Evolutionary conservation across 108 stramenopile genomes (phyloP).

Genomic region (Pseudonitzschia multiseries): DNA sequence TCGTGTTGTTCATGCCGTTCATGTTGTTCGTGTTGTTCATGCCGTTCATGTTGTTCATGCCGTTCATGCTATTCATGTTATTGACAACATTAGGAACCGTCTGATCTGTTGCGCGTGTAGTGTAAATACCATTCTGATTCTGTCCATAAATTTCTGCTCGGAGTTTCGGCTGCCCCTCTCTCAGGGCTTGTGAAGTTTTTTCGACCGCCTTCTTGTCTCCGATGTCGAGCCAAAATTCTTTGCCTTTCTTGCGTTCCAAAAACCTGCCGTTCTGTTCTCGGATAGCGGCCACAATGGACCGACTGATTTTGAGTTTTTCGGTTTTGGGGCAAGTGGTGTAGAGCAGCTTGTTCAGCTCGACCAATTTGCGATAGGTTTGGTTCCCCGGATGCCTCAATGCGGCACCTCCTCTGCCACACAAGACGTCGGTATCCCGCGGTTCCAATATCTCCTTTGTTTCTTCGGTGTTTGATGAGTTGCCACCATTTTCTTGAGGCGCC

Average conservation of each 20-base stretch:
- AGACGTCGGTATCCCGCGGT: constrained; percentile 60
- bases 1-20: no score
- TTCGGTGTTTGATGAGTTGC: not conserved
- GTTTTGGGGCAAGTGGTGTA: constrained; percentile 59
- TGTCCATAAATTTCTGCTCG: constrained; percentile 24
- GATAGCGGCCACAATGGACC: constrained; percentile 76
- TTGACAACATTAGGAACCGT: not conserved
- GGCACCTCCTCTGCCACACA: constrained; percentile 76
- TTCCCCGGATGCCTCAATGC: constrained; percentile 73
- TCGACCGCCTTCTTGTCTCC: constrained; percentile 75
- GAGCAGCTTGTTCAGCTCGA: constrained; percentile 51
- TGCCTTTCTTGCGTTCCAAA: constrained; percentile 61
- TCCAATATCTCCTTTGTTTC: constrained; percentile 32
- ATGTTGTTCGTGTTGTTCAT: constrained; percentile 11
- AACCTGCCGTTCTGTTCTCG: constrained; percentile 78
- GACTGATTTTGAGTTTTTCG: constrained; percentile 73
- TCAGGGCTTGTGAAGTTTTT: constrained; percentile 81
- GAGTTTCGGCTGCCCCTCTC: constrained; percentile 80
- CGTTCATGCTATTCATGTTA: not conserved
- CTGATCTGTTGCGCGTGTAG: not conserved
- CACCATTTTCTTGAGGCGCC: no score
- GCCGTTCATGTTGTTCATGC: constrained; percentile 4
- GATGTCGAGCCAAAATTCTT: constrained; percentile 59
- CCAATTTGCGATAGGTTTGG: constrained; percentile 66
- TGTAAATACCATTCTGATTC: constrained; percentile 32